These are phyloP conservation scores for Moelleriella libera DNA, from an alignment of 2,329 filamentous ascomycete species.

Conservation along the genomic window DNA sequence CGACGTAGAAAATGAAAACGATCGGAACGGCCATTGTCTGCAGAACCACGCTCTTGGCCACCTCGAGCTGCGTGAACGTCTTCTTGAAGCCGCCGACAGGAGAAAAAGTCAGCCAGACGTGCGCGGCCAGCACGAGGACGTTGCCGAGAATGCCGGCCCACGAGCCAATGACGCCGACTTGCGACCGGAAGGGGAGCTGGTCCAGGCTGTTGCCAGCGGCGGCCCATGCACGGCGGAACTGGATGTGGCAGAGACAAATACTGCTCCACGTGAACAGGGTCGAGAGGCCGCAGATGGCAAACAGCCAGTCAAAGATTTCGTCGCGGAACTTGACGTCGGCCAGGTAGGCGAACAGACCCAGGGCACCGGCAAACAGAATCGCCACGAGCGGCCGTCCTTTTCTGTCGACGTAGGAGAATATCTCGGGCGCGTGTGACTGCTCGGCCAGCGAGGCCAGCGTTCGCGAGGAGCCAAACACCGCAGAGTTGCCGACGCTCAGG, in stretches of 20 bases:
- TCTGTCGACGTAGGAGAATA: slow-evolving; percentile 71
- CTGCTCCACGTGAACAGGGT: not conserved
- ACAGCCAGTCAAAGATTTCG: not conserved
- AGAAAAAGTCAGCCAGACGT: not conserved
- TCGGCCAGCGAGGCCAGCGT: slow-evolving; percentile 84
- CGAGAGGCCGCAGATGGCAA: not conserved
- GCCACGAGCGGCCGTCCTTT: slow-evolving; percentile 66
- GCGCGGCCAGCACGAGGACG: not conserved
- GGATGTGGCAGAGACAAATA: not conserved
- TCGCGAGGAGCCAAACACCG: slow-evolving; percentile 72
- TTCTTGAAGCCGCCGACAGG: not conserved
- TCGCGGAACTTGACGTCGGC: not conserved
- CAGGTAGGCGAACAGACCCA: not conserved
- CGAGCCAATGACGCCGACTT: not conserved
- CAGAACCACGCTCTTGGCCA: slow-evolving; percentile 55
- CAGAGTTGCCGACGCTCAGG: not conserved
- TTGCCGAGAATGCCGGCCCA: not conserved
- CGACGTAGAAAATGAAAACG: slow-evolving; percentile 50
- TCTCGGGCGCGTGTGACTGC: slow-evolving; percentile 65
- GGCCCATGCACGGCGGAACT: not conserved
- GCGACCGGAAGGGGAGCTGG: not conserved
- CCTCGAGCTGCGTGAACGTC: slow-evolving; percentile 4
- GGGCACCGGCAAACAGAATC: slow-evolving; percentile 28
- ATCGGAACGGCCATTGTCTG: slow-evolving; percentile 56
- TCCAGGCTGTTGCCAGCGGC: not conserved